Percentiles rank a stretch among this genome's conserved stretches.
These are phyloP conservation scores for Allomyces arbusculus DNA, from an alignment of 192 early-diverging fungal species.

Conservation along the genomic window DNA sequence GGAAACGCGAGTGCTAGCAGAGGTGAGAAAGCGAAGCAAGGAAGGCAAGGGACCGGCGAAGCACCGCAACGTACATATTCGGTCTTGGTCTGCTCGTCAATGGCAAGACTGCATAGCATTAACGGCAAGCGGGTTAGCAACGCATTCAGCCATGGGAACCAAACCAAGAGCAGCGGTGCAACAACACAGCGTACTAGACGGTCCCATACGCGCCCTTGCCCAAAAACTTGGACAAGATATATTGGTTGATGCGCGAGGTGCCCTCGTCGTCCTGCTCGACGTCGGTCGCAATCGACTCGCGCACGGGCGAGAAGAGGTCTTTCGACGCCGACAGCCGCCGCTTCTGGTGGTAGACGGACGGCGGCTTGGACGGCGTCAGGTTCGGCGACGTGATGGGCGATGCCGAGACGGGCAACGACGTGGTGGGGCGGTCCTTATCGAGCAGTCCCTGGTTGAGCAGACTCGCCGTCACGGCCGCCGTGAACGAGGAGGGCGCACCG, in stretches of 20 bases:
- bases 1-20: background rate
- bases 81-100: no score
- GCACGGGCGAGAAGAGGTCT: background rate
- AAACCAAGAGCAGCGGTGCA: background rate
- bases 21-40: background rate
- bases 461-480: no score
- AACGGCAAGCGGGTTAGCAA: no score
- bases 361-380: background rate
- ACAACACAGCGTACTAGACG: slow-evolving; percentile 18
- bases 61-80: no score
- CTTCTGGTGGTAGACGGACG: background rate
- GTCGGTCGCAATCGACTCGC: slow-evolving; percentile 14
- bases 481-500: no score
- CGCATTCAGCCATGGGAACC: no score
- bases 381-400: background rate
- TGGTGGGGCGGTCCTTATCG: no score
- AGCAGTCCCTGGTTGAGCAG: no score
- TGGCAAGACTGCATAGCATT: no score
- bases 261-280: slow-evolving; percentile 50
- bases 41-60: no score
- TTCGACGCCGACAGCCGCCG: background rate
- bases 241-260: slow-evolving; percentile 59
- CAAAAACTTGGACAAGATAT: slow-evolving; percentile 49
- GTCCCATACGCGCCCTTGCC: slow-evolving; percentile 79
- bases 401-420: no score